Base-by-base conservation (phyloP, 2,329 filamentous ascomycete species). In the Lachnellula hyalina region DNA sequence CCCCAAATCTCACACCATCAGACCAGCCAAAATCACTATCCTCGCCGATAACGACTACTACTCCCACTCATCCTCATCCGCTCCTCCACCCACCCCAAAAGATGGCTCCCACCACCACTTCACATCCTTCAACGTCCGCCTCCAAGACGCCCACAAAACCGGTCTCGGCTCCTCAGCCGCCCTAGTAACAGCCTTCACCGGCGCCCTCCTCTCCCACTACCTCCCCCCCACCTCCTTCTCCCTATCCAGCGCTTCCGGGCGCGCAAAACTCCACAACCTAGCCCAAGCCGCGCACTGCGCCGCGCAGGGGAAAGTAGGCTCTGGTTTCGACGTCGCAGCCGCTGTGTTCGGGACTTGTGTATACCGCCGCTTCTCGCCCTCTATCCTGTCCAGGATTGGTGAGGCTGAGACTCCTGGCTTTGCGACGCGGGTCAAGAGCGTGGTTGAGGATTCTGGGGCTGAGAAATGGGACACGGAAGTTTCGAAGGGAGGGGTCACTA, bases 1-100 rank as follows among this genome's bases (percentile, higher is more conserved):
- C 50, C 67, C 67, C 44, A 65, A 73, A 5, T 11, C 19, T 63
- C 67, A 38, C 71, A 74, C 63, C 67, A 84, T 94, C 67, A 79
- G 79, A 14, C 83, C 91, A 4, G 75, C 87, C 32, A 83, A 83
- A 14, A 82, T 97, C 70, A 91, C 89, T 58, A 93, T 99, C 69
- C 82, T 97, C 36, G 93, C 94, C 57, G 91, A 96, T 74, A 92
- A 94, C 68, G 90, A 95, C 75, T 99, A 99, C 80, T 99, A 97
- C 77, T 96, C 94, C 4, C 84, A 86, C 56, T 78, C 85, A 2
- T 70, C 75, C 25, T 66, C 69, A 12, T 23, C 58, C 19, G 52
- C 61, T 14, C 50, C 63, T 36, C 59, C 71, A 54, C 68, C 76
- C 17, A 68, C 70, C 53, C 65, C 61, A 55, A 83, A 84, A 54